Evolutionary conservation across 208 protist species (phyloP).

Genomic region (Leishmania lainsoni): DNA sequence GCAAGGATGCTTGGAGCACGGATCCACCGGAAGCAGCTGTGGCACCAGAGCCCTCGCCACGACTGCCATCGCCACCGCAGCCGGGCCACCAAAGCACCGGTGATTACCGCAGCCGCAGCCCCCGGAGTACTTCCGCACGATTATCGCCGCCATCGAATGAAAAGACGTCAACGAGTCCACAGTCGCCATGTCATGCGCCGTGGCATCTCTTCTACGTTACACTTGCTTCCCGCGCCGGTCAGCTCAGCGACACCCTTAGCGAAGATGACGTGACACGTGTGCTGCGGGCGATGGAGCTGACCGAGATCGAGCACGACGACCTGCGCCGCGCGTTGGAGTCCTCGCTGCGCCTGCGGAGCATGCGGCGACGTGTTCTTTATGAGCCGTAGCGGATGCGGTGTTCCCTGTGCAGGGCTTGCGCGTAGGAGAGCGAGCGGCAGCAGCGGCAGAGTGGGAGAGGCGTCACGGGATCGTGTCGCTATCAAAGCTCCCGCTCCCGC

Average conservation of each 20-base stretch:
- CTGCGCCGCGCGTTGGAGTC: constrained; percentile 66
- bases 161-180: not conserved
- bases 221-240: constrained; percentile 54
- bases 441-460: not conserved
- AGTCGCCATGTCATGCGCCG: not conserved
- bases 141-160: not conserved
- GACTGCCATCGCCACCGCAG: not conserved
- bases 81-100: not conserved
- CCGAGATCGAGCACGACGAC: constrained; percentile 52
- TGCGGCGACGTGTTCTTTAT: constrained; percentile 35
- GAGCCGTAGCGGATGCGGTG: constrained; percentile 6
- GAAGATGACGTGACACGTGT: constrained; percentile 63
- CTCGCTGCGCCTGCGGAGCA: constrained; percentile 53
- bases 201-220: constrained; percentile 49
- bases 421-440: not conserved
- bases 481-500: too few species aligned
- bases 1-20: not conserved
- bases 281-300: constrained; percentile 60
- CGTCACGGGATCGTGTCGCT: too few species aligned
- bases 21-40: not conserved
- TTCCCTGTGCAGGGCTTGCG: not conserved
- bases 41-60: not conserved
- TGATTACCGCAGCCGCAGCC: constrained; percentile 1
- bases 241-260: constrained; percentile 51
- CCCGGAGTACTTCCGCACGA: not conserved